Percentiles rank a stretch among this genome's conserved stretches.
Evolutionary conservation across 1,139 yeast genomes (phyloP).

Genomic region (Suhomyces guaymorum): DNA sequence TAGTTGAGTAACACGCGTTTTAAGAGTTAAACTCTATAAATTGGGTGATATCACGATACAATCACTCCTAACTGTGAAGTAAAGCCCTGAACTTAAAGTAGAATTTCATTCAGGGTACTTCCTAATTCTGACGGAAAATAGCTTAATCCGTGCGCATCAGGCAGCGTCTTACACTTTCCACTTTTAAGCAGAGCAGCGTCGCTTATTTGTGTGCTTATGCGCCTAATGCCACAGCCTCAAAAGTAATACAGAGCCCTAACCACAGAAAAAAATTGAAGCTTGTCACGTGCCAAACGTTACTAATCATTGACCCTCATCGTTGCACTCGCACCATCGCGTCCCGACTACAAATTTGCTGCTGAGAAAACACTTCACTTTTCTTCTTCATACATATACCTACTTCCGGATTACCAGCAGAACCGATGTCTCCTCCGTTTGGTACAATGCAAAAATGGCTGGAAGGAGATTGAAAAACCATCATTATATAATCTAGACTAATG

Average conservation of each 20-base stretch:
- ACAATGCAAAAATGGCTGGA: constrained; percentile 54
- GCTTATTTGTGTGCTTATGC: neutral
- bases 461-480: constrained; percentile 42
- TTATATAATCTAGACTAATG: constrained; percentile 36
- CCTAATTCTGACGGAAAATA: neutral
- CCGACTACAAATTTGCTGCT: constrained; percentile 1
- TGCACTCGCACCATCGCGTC: constrained; percentile 4
- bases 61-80: neutral
- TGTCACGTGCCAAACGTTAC: too few species aligned
- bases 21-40: neutral
- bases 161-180: neutral
- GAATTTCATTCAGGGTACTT: neutral
- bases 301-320: neutral
- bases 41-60: neutral
- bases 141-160: constrained; percentile 1
- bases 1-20: too few species aligned
- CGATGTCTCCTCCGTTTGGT: constrained; percentile 41
- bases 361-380: constrained; percentile 16
- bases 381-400: constrained; percentile 37
- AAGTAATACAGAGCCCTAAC: neutral
- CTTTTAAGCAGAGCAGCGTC: too few species aligned
- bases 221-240: neutral
- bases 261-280: too few species aligned
- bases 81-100: neutral
- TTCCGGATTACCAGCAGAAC: constrained; percentile 56